Evolutionary conservation across 306 rosid species (phyloP).

Genomic region (Cucurbita moschata): DNA sequence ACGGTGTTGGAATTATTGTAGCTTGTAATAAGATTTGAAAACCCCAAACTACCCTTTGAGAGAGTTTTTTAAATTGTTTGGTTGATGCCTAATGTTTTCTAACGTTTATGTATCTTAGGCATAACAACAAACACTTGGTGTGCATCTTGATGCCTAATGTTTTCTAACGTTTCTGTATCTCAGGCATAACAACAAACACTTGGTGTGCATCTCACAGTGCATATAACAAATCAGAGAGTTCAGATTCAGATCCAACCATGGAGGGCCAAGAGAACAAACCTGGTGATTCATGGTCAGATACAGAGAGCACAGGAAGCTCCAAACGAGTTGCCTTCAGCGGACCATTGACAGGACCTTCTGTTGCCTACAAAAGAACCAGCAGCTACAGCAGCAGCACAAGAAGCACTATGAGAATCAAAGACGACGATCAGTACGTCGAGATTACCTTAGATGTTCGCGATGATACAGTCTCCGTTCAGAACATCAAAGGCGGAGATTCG

Average conservation of each 20-base stretch:
- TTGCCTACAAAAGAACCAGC: constrained; percentile 22
- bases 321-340: constrained; percentile 46
- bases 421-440: constrained; percentile 54
- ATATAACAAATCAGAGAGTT: not conserved
- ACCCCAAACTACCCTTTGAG: not conserved
- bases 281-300: constrained; percentile 37
- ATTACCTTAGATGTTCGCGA: constrained; percentile 64
- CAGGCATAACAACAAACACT: not conserved
- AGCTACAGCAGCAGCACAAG: constrained; percentile 26
- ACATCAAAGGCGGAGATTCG: constrained; percentile 54
- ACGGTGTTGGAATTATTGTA: not conserved
- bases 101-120: not conserved
- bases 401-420: constrained; percentile 36
- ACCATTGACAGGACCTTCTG: constrained; percentile 43
- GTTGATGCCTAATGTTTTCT: not conserved
- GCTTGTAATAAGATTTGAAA: not conserved
- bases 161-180: not conserved
- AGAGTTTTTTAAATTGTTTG: not conserved
- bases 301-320: constrained; percentile 32
- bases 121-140: constrained; percentile 1
- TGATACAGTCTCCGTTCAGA: constrained; percentile 51
- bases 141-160: not conserved
- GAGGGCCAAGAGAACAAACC: constrained; percentile 46
- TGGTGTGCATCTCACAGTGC: not conserved
- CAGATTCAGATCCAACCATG: constrained; percentile 16